Percentiles rank a stretch among this genome's conserved stretches.
These are phyloP conservation scores for Boletus sp. DNA, from an alignment of 1,284 basidiomycete genomes.

Conservation along the genomic window DNA sequence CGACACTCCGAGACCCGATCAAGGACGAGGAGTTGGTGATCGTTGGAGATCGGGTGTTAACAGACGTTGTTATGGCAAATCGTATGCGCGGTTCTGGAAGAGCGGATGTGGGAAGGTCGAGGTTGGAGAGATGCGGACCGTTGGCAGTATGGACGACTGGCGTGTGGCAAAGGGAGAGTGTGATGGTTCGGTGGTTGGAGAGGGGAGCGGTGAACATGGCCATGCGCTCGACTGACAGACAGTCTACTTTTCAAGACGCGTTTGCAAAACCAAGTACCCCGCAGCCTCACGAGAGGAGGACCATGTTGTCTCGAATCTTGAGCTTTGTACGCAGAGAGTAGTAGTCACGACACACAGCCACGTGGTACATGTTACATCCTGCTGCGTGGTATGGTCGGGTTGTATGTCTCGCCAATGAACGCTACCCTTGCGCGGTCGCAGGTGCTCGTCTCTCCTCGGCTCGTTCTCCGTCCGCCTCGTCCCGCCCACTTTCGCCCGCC, in stretches of 20 bases:
- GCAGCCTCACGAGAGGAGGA: not conserved
- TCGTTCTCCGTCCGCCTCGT: constrained; percentile 1
- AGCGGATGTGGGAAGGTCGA: not conserved
- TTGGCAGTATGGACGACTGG: constrained; percentile 65
- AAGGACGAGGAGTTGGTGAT: constrained; percentile 65
- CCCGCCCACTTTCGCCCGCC: not conserved
- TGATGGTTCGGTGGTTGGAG: constrained; percentile 57
- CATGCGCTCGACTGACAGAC: not conserved
- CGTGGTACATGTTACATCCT: not conserved
- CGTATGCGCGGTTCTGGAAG: constrained; percentile 33
- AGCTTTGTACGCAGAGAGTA: not conserved
- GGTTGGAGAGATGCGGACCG: constrained; percentile 38
- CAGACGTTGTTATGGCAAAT: constrained; percentile 85
- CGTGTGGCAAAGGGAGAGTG: constrained; percentile 63
- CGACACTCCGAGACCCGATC: constrained; percentile 42
- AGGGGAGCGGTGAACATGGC: constrained; percentile 39
- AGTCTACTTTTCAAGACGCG: not conserved
- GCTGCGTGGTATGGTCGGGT: not conserved
- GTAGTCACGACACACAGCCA: not conserved
- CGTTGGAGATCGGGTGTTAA: constrained; percentile 88
- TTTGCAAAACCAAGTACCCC: not conserved
- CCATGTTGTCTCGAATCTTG: not conserved
- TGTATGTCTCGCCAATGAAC: not conserved
- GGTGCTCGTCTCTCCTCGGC: not conserved
- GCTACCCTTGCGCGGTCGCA: not conserved